phyloP scores from a whole-genome alignment of 2,329 filamentous ascomycete genomes.

The Cytospora schulzeri region DNA sequence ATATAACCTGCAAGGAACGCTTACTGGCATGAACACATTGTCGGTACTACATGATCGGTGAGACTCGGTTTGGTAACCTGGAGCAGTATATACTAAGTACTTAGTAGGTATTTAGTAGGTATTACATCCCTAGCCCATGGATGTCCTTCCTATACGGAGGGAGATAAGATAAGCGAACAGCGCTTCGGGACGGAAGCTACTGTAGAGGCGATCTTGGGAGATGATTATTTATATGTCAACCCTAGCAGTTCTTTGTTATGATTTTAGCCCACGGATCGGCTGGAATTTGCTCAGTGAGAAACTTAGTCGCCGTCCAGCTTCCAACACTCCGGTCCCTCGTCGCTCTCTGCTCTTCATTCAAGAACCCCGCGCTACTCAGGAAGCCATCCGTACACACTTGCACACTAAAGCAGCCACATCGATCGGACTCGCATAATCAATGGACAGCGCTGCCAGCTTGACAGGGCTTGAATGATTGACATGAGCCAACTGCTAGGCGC shows the following conservation, averaged over 20 bases:
- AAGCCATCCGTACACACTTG: not conserved
- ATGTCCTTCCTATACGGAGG: not conserved
- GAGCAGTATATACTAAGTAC: too few species aligned
- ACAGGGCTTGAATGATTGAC: not conserved
- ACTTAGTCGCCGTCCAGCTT: not conserved
- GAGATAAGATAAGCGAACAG: constrained; percentile 23
- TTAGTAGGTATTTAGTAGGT: too few species aligned
- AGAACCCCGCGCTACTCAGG: not conserved
- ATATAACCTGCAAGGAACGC: constrained; percentile 11
- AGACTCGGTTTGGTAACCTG: not conserved
- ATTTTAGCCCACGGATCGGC: not conserved
- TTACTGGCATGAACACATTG: not conserved
- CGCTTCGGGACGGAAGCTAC: not conserved
- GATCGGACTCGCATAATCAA: not conserved
- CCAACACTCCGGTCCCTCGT: not conserved
- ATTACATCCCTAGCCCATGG: too few species aligned
- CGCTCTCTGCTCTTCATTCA: not conserved
- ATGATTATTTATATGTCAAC: not conserved
- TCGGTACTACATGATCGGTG: not conserved
- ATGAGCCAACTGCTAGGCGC: not conserved
- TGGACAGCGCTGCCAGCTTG: not conserved
- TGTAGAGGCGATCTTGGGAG: not conserved
- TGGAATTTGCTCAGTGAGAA: not conserved
- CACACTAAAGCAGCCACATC: not conserved
- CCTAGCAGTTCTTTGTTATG: not conserved